Percentiles rank a stretch among this genome's conserved stretches.
Evolutionary conservation across 371 early-diverging fungal genomes (phyloP).

Genomic region (Zopfochytrium polystomum): DNA sequence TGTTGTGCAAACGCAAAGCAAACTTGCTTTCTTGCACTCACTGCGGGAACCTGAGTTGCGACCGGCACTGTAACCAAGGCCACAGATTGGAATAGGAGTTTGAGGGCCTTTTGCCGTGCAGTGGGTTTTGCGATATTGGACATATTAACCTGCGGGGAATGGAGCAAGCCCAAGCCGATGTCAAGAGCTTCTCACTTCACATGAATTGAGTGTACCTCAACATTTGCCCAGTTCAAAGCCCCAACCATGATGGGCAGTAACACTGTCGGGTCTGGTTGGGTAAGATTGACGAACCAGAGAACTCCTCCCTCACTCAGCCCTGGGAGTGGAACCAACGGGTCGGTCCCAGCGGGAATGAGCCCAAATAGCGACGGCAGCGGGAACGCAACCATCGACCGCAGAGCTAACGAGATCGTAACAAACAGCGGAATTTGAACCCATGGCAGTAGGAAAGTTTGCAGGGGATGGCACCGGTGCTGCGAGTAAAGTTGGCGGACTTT

Average conservation of each 20-base stretch:
- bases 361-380: constrained; percentile 55
- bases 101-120: constrained; percentile 13
- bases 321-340: constrained; percentile 10
- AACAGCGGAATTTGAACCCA: constrained; percentile 77
- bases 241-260: constrained; percentile 68
- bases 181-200: neutral
- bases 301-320: constrained; percentile 38
- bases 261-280: constrained; percentile 52
- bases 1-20: neutral
- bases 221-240: constrained; percentile 62
- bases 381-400: constrained; percentile 64
- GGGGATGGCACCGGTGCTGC: constrained; percentile 60
- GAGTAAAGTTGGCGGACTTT: constrained; percentile 61
- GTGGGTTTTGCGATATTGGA: constrained; percentile 15
- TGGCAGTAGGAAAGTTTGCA: constrained; percentile 62
- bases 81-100: constrained; percentile 54
- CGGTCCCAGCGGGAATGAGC: neutral
- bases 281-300: constrained; percentile 42
- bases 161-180: too few relatives aligned
- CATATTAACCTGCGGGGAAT: neutral
- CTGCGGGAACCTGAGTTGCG: constrained; percentile 69
- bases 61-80: constrained; percentile 66
- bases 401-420: constrained; percentile 63
- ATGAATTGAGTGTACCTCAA: constrained; percentile 54
- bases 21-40: constrained; percentile 13